Evolutionary conservation across 129 eudicot species (phyloP).

Genomic region (Saposhnikovia divaricata): DNA sequence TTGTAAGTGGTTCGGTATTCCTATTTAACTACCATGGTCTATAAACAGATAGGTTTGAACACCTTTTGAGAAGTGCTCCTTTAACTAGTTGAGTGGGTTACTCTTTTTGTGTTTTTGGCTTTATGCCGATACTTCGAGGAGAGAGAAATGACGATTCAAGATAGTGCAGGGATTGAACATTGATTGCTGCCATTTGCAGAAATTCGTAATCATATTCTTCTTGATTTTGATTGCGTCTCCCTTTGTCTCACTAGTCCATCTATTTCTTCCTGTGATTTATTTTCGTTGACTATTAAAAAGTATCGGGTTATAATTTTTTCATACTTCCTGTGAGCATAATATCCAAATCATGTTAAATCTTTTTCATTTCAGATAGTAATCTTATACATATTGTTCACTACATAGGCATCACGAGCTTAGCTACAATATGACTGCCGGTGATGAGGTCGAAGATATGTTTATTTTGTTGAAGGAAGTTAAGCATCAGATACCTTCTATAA

Average conservation of each 20-base stretch:
- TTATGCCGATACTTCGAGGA: background rate
- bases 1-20: background rate
- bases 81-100: background rate
- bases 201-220: background rate
- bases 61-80: background rate
- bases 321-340: background rate
- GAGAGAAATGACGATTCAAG: background rate
- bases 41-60: background rate
- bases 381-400: slow-evolving; percentile 6
- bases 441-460: slow-evolving; percentile 97
- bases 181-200: background rate
- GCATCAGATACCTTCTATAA: slow-evolving; percentile 61
- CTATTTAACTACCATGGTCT: background rate
- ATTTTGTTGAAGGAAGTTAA: slow-evolving; percentile 71
- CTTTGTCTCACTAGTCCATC: background rate
- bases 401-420: slow-evolving; percentile 63
- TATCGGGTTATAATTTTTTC: background rate
- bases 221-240: background rate
- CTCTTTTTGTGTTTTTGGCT: background rate
- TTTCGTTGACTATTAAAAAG: background rate
- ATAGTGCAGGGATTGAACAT: background rate
- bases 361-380: background rate
- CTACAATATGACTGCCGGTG: slow-evolving; percentile 78
- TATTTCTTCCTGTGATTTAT: background rate
- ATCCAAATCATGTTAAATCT: background rate